Base-by-base conservation (phyloP, 345 rosid genomes). In the Eucalyptus guilfoylei region DNA sequence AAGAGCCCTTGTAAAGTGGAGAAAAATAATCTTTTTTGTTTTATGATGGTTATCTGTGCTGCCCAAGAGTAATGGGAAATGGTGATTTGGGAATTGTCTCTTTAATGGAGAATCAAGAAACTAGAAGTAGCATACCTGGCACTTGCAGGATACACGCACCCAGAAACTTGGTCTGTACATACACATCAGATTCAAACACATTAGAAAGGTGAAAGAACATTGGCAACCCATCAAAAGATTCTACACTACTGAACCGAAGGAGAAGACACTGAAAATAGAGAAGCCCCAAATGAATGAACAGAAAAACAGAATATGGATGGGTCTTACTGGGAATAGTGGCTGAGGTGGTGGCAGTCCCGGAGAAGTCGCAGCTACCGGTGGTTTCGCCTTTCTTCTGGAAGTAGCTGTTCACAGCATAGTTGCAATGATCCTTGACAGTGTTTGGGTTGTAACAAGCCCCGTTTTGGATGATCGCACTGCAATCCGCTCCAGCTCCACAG, bases 401-500 rank as follows among this genome's bases (percentile, higher is more conserved):
- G 90, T 95, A 97, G 89, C 95, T 97, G 92, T 98, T 98, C 19
- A 93, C 99, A 14, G 99, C 99, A 90, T 95, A 98, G 88, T 91
- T 94, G 92, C 99, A 98, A 95, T 98, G 99, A 87, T 92, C 94
- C 89, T 95, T 97, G 62, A 97, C 88, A 30, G 97, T 95, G 94
- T 98, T 95, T 45, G 99, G 99, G 50, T 93, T 93, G 90, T 80
- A 98, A 92, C 99, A 98, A 47, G 90, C 93, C 50, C 98, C 99
- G 88, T 80, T 96, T 89, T 94, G 95, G 48, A 92, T 88, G 90
- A 95, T 96, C 44, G 90, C 88, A 7, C 92, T 40, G 88, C 97
- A 96, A 40, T 96, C 98, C 64, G 96, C 98, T 50, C 98, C 98
- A 86, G 96, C 94, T 91, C 98, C 99, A 89, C 99, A 97, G 5